Base-by-base conservation (phyloP, 164 flowering plant species). In the Sedum album region DNA sequence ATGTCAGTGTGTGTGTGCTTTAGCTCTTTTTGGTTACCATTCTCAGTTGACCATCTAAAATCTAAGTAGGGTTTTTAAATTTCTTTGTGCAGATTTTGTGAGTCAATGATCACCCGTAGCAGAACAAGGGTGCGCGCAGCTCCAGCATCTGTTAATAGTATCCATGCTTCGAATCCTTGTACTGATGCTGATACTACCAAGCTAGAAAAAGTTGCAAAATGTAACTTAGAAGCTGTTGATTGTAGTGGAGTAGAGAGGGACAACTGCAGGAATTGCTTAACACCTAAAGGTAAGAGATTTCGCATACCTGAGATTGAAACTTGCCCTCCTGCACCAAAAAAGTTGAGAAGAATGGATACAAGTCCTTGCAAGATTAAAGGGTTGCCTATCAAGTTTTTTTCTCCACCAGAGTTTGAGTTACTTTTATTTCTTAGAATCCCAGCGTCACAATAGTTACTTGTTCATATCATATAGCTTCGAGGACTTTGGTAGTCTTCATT, bases 301-400 rank as follows among this genome's bases (percentile, higher is more conserved):
- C 72, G 83, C 53, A 85, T 85, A 71, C 86, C 89, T 31, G 82
- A 79, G 78, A 76, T 79, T 28, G 25, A 4, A 18, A 82, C 82
- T 2, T 85, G 89, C 67, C 89, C 89, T 2, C 85, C 83, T 7
- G 85, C 89, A 17, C 86, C 86, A 18, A 85, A 79, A 83, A 85
- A 83, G 79, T 66, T 67, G 66, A 77, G 84, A 0, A 77, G 82
- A 0, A 6, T 23, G 57, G 21, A 23, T 51, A n/a, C 17, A 31
- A 13, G 69, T 2, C 60, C 74, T 5, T 68, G 66, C 61, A 75
- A 73, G 68, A 67, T 73, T 0, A 68, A 75, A 20, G 71, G 55
- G 15, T 68, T 80, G 6, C 84, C 83, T 0, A 73, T 85, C 1
- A 69, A 85, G 13, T 85, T 85, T 76, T 83, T 77, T 61, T 79